These are phyloP conservation scores for Austroboletus eburneus DNA, from an alignment of 768 basidiomycete genomes.

Conservation along the genomic window DNA sequence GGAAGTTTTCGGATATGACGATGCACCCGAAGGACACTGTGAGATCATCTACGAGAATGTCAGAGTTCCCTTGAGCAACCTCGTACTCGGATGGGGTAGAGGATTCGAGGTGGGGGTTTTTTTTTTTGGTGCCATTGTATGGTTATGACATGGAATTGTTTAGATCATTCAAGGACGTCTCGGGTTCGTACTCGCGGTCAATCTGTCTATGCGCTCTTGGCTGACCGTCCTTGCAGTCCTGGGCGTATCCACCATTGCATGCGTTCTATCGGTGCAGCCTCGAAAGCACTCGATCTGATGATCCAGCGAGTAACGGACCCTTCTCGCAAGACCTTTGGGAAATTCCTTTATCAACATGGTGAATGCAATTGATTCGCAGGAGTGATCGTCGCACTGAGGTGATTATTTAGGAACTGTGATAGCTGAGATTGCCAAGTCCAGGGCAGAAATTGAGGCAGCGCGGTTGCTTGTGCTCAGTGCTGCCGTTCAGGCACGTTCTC, in stretches of 20 bases:
- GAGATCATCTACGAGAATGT: slow-evolving; percentile 96
- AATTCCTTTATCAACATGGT: slow-evolving; percentile 90
- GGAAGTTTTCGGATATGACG: slow-evolving; percentile 91
- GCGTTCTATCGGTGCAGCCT: slow-evolving; percentile 90
- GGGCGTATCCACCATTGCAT: slow-evolving; percentile 98
- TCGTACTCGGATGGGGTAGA: slow-evolving; percentile 89
- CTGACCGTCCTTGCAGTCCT: slow-evolving; percentile 46
- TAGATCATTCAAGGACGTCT: slow-evolving; percentile 94
- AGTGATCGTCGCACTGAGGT: slow-evolving; percentile 1
- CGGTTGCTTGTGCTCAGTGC: slow-evolving; percentile 89
- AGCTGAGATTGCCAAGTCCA: slow-evolving; percentile 85
- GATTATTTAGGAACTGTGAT: slow-evolving; percentile 70
- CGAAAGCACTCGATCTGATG: slow-evolving; percentile 81
- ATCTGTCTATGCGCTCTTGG: background rate
- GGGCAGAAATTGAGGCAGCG: slow-evolving; percentile 89
- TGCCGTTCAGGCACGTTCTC: slow-evolving; percentile 63
- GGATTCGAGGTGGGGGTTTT: slow-evolving; percentile 82
- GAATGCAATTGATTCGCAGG: slow-evolving; percentile 11
- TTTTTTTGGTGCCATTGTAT: background rate
- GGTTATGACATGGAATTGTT: background rate
- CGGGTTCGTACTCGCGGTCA: slow-evolving; percentile 48
- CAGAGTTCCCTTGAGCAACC: slow-evolving; percentile 75
- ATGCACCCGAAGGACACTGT: slow-evolving; percentile 95
- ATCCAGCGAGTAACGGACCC: slow-evolving; percentile 93
- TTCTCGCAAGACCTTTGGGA: slow-evolving; percentile 88